Percentiles rank a stretch among this genome's conserved stretches.
Conservation (phyloP, 2,329 filamentous ascomycete species). For the Epichloe scottii region DNA sequence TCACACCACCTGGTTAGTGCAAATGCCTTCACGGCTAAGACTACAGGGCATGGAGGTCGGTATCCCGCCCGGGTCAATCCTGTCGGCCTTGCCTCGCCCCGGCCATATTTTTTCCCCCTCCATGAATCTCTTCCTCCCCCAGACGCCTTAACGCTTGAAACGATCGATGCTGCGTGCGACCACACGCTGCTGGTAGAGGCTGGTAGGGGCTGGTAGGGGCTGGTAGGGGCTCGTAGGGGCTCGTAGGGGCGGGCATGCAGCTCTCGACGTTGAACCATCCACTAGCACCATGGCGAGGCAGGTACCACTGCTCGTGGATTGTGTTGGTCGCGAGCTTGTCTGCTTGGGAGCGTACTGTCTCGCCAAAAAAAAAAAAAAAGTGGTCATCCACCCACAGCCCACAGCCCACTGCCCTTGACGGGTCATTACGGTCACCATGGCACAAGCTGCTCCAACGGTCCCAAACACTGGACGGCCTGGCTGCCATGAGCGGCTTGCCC, state of each 20-base stretch:
- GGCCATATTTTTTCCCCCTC: neutral
- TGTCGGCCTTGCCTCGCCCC: neutral
- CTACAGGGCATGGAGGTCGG: conserved; percentile 3
- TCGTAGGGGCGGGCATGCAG: conserved; percentile 2
- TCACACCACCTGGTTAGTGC: too few species aligned
- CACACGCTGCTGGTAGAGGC: neutral
- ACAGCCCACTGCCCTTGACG: neutral
- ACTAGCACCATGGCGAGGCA: neutral
- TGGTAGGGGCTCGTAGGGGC: neutral
- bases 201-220: neutral
- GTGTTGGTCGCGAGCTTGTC: too few species aligned
- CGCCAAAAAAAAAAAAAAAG: neutral
- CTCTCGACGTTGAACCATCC: neutral
- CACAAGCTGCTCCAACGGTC: too few species aligned
- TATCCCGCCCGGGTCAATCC: neutral
- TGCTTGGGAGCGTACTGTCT: too few species aligned
- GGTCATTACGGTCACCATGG: neutral
- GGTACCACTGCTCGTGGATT: neutral
- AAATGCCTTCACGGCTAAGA: too few species aligned
- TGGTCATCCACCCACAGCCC: neutral
- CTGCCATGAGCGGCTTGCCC: neutral
- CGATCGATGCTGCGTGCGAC: neutral
- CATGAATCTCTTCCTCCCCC: neutral
- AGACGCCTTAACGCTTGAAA: neutral
- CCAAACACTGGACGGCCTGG: too few species aligned